Evolutionary conservation across 2,329 filamentous ascomycete genomes (phyloP), one percentile per base, ranked within the genome.

Genomic region (Neobulgaria alba): DNA sequence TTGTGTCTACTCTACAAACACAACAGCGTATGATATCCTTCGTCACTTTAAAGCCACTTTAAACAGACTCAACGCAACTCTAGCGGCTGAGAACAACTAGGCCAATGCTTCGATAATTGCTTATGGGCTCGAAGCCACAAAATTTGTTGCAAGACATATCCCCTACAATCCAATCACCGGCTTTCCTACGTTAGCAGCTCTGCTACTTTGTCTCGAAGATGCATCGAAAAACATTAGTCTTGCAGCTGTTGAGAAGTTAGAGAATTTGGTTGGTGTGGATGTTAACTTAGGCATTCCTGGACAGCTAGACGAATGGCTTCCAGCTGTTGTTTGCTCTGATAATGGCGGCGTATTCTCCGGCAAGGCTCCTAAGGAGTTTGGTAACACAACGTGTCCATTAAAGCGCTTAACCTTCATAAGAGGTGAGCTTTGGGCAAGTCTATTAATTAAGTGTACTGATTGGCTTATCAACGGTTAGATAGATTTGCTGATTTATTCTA

Each of bases 1-100:
- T 29, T 57, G 54, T 33, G 33, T 45, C n/a, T 54, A 50, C 37
- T 46, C 46, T 49, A 31, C 39, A 3, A 39, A 41, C 0, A 39
- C 42, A 10, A 53, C 47, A 3, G 40, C 46, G 12, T 29, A 36
- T 9, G 47, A 47, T 36, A 46, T 57, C n/a, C 40, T 42, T 12
- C 29, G 36, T 3, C 43, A 53, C 12, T 42, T 55, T 3, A 40
- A 47, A 12, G 12, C 14, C 29, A 31, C 5, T 49, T 19, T 34
- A 15, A 31, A 47, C 46, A 3, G 16, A 48, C 30, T 31, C 10
- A 16, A 36, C 29, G 20, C 51, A 47, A 33, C 43, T 40, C 9
- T 37, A 36, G 20, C 19, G 43, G 9, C 45, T 45, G 8, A 17
- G 29, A 14, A 39, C 46, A 21, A 40, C 45, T 15, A 42, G 41